Evolutionary conservation across 164 flowering plant genomes (phyloP).

Genomic region (Magnolia changhungtana): DNA sequence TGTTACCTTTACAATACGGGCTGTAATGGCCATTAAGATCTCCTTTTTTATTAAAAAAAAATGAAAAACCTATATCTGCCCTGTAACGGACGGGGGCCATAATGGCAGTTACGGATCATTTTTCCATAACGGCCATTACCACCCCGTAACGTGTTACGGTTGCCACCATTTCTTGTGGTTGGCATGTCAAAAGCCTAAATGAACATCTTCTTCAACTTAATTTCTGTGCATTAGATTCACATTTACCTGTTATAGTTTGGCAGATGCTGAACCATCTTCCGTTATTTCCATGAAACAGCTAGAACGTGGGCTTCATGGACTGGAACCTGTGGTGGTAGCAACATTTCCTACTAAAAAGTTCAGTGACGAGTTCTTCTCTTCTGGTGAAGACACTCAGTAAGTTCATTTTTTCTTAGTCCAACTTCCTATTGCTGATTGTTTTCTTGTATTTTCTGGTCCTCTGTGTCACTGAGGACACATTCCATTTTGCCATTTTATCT

Average conservation of each 20-base stretch:
- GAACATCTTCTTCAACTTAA: too few relatives aligned
- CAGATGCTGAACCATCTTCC: neutral
- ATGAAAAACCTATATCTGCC: too few relatives aligned
- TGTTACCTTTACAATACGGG: too few relatives aligned
- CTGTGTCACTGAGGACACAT: neutral
- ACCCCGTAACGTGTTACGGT: too few relatives aligned
- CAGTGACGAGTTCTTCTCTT: conserved; percentile 53
- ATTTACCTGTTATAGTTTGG: neutral
- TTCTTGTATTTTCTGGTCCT: neutral
- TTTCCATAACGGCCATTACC: too few relatives aligned
- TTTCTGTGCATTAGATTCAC: too few relatives aligned
- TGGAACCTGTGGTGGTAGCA: conserved; percentile 66
- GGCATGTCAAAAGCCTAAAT: too few relatives aligned
- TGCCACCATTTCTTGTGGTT: too few relatives aligned
- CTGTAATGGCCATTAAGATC: too few relatives aligned
- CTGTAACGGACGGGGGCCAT: too few relatives aligned
- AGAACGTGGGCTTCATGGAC: conserved; percentile 81
- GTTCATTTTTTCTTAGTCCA: conserved; percentile 16
- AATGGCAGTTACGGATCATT: too few relatives aligned
- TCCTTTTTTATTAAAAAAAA: too few relatives aligned
- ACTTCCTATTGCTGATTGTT: neutral
- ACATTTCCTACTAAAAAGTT: conserved; percentile 79
- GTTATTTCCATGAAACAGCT: conserved; percentile 38
- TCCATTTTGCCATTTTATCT: neutral
- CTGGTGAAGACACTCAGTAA: conserved; percentile 68